Conservation (phyloP, 441 rosid species). For the Adansonia rubrostipa region DNA sequence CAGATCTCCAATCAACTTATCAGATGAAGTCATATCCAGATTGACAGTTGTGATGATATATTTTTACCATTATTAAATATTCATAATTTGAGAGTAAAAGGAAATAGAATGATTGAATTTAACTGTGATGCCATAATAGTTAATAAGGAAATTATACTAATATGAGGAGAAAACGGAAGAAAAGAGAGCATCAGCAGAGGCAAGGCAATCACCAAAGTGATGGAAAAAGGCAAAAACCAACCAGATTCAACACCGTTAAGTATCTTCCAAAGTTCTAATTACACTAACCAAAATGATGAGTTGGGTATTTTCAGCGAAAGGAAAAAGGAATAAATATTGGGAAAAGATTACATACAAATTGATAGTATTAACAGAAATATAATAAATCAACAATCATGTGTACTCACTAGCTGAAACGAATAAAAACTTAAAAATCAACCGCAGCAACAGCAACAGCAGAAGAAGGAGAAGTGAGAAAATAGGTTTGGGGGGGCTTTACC, state of each 20-base stretch:
- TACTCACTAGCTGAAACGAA: background rate
- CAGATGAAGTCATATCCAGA: conserved; percentile 10
- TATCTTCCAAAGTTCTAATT: no score
- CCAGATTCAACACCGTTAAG: background rate
- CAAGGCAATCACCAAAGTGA: background rate
- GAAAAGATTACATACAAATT: background rate
- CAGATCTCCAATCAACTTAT: background rate
- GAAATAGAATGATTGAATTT: background rate
- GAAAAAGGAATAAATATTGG: background rate
- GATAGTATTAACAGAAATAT: background rate
- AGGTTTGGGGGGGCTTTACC: conserved; percentile 13
- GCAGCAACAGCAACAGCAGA: background rate
- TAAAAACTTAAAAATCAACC: conserved; percentile 13
- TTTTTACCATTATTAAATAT: background rate
- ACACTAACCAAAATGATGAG: background rate
- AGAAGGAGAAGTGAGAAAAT: background rate
- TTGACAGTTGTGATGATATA: background rate
- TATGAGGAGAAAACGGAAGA: background rate
- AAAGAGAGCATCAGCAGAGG: background rate
- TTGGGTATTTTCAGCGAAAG: conserved; percentile 11
- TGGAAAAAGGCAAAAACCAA: background rate
- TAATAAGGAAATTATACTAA: background rate
- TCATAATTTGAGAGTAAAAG: background rate
- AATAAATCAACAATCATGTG: background rate
- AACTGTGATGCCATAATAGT: background rate